Base-by-base conservation (phyloP, 1,139 yeast species). In the Kodamaea arcana region DNA sequence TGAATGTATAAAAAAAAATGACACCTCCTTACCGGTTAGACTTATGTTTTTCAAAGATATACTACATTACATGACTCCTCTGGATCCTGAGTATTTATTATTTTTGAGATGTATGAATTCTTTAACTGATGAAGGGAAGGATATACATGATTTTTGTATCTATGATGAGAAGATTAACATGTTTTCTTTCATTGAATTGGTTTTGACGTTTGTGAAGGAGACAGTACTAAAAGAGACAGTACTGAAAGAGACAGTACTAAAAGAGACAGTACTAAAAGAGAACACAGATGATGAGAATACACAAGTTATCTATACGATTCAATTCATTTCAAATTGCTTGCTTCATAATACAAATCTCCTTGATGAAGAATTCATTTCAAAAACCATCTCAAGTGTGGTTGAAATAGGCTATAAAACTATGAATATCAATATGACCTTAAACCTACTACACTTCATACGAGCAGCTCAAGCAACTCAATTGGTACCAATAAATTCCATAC, bases 41-140 rank as follows among this genome's bases (percentile, higher is more conserved):
- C 51, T 80, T 33, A 62, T 73, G 45, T 83, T 79, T 53, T 86
- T 80, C 54, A 65, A 72, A 38, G 83, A 81, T 38, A 72, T 85
- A 2, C 58, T 75, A 21, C 54, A 58, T n/a, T 72, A 64, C 42
- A 71, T 83, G 41, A 34, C 40, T 6, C 46, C 39, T 14, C 29
- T 64, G 5, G 94, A 83, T 52, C 60, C 62, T 0, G 74, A 73
- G 28, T 72, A 80, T 45, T 78, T 74, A 31, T 50, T 73, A 13
- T 78, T 80, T 35, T 51, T 85, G 12, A 50, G 54, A 11, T 80
- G 83, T 3, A 52, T 86, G 28, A 56, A 57, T 24, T 51, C 57
- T 0, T 62, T 86, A 31, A 78, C 94, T 0, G 67, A 70, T 26
- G 66, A 75, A 41, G 94, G 94, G 0, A 62, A 71, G 29, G 79